These are phyloP conservation scores for Phaeoacremonium minimum DNA, from an alignment of 2,329 filamentous ascomycete genomes.

Conservation along the genomic window DNA sequence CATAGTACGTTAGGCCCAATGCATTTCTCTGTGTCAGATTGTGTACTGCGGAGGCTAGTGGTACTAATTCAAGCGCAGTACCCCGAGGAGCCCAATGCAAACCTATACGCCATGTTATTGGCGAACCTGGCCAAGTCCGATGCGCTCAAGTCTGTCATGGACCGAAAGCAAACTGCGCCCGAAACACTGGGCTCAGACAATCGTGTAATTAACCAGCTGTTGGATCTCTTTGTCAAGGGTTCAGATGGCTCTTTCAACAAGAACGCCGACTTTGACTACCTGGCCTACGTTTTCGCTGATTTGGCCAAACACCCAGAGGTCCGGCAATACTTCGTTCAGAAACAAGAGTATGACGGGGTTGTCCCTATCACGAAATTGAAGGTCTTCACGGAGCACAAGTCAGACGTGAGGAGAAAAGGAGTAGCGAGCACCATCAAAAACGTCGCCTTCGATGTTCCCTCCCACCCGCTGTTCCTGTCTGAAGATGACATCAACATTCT, in stretches of 20 bases:
- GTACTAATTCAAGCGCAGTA: constrained; percentile 26
- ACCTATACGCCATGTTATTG: constrained; percentile 84
- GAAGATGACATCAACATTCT: constrained; percentile 74
- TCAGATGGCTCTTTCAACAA: constrained; percentile 79
- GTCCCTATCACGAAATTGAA: constrained; percentile 90
- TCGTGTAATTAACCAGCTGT: constrained; percentile 78
- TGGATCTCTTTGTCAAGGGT: constrained; percentile 95
- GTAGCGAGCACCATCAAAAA: constrained; percentile 98
- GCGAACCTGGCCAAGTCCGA: constrained; percentile 87
- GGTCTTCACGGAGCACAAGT: constrained; percentile 90
- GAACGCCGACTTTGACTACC: constrained; percentile 82
- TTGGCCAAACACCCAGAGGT: constrained; percentile 77
- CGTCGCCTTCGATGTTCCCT: constrained; percentile 73
- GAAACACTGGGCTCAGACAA: constrained; percentile 68
- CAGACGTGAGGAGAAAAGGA: constrained; percentile 79
- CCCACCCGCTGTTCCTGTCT: constrained; percentile 67
- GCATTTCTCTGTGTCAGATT: no score
- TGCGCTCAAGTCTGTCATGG: constrained; percentile 63
- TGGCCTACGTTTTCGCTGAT: constrained; percentile 92
- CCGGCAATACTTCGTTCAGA: constrained; percentile 68
- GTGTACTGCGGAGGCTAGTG: no score
- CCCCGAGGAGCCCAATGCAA: constrained; percentile 73
- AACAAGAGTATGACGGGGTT: constrained; percentile 73
- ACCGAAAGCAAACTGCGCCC: constrained; percentile 63
- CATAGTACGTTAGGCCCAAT: constrained; percentile 55